phyloP scores from a whole-genome alignment of 176 grass and related monocot genomes.

The Oryza glumipatula region DNA sequence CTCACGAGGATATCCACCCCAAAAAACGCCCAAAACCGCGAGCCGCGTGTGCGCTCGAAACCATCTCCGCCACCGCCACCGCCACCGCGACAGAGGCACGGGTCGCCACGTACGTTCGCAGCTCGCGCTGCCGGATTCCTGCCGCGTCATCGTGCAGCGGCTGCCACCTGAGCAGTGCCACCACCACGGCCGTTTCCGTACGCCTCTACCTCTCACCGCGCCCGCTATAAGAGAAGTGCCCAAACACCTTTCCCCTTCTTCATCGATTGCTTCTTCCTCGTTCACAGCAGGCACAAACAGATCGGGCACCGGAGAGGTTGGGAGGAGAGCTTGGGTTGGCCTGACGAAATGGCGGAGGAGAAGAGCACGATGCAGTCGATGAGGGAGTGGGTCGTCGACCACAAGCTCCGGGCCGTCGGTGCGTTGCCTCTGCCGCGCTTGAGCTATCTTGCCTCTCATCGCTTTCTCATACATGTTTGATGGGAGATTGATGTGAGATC shows the following conservation, averaged over 20 bases:
- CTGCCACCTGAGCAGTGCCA: no score
- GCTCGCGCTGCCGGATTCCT: no score
- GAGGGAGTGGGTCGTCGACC: conserved; percentile 69
- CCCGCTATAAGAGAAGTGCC: not conserved
- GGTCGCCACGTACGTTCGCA: no score
- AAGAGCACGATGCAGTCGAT: conserved; percentile 47
- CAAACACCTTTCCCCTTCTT: not conserved
- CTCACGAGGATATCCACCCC: no score
- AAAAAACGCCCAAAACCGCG: no score
- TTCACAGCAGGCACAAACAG: not conserved
- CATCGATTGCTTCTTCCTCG: not conserved
- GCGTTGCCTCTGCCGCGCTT: not conserved
- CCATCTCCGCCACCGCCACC: no score
- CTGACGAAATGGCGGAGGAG: conserved; percentile 55
- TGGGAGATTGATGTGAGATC: not conserved
- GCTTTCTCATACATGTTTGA: not conserved
- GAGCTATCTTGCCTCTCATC: no score
- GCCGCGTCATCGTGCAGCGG: no score
- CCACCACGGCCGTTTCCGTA: not conserved
- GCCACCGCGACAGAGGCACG: no score
- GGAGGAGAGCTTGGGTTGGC: no score
- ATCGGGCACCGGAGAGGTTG: not conserved
- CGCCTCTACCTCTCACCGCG: not conserved
- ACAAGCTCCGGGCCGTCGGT: conserved; percentile 87
- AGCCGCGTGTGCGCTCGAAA: no score